These are phyloP conservation scores for Carallia pectinifolia DNA, from an alignment of 345 rosid species.

Conservation along the genomic window DNA sequence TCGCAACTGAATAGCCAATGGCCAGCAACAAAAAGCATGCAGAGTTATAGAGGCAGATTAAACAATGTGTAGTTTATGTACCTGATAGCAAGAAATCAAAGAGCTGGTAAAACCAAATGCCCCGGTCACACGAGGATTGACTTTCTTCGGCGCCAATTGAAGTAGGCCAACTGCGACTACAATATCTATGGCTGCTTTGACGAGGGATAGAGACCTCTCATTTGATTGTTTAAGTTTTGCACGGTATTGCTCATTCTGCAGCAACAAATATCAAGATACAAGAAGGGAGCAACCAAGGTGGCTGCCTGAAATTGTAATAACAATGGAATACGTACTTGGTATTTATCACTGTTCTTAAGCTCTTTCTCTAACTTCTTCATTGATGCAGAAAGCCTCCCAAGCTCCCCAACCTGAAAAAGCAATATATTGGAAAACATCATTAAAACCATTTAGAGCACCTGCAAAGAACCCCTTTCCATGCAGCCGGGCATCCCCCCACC, in stretches of 20 bases:
- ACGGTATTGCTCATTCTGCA: slow-evolving; percentile 69
- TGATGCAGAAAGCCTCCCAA: slow-evolving; percentile 77
- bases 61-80: slow-evolving; percentile 8
- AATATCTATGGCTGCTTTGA: slow-evolving; percentile 81
- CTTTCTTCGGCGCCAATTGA: slow-evolving; percentile 79
- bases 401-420: slow-evolving; percentile 68
- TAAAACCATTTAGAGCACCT: not conserved
- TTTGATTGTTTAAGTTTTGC: slow-evolving; percentile 77
- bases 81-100: slow-evolving; percentile 97
- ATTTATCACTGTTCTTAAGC: slow-evolving; percentile 60
- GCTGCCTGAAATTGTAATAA: not conserved
- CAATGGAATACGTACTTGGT: slow-evolving; percentile 42
- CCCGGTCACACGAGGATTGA: slow-evolving; percentile 91
- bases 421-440: not conserved
- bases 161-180: slow-evolving; percentile 89
- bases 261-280: not conserved
- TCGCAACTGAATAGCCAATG: too few species aligned
- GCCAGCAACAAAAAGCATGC: not conserved
- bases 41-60: too few species aligned
- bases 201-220: slow-evolving; percentile 75
- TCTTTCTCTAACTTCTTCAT: slow-evolving; percentile 78
- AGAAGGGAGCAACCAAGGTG: not conserved
- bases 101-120: slow-evolving; percentile 77
- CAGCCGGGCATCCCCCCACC: too few species aligned
- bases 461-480: not conserved